Evolutionary conservation across 495 filamentous ascomycete species (phyloP).

Genomic region (Bacidia gigantensis): DNA sequence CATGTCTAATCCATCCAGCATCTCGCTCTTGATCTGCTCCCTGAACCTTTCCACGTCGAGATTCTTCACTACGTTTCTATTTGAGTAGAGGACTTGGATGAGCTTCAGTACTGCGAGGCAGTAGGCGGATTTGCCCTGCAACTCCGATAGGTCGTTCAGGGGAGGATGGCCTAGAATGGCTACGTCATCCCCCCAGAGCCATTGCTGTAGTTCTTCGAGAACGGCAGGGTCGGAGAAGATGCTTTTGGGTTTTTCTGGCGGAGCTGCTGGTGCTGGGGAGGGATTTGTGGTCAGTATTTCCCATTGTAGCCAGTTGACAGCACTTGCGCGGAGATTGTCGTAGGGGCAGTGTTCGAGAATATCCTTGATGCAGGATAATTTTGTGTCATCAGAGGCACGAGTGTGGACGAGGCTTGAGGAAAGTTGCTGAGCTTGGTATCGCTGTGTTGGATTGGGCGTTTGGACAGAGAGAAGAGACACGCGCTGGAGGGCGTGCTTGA

Average conservation of each 20-base stretch:
- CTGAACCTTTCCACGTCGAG: background rate
- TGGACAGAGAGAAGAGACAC: slow-evolving; percentile 53
- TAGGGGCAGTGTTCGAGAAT: slow-evolving; percentile 67
- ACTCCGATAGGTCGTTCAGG: background rate
- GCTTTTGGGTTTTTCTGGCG: background rate
- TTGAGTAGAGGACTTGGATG: slow-evolving; percentile 33
- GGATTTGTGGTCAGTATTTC: background rate
- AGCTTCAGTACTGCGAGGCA: slow-evolving; percentile 35
- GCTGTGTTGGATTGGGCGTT: slow-evolving; percentile 48
- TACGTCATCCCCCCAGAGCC: background rate
- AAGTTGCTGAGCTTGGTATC: slow-evolving; percentile 62
- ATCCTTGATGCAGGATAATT: slow-evolving; percentile 64
- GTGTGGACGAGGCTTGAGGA: slow-evolving; percentile 59
- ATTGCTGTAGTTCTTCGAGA: background rate
- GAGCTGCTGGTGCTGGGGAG: background rate
- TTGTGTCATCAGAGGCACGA: slow-evolving; percentile 54
- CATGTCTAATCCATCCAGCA: background rate
- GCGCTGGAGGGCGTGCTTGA: slow-evolving; percentile 44
- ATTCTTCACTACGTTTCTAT: background rate
- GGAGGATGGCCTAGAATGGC: background rate
- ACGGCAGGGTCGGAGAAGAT: background rate
- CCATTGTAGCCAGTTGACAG: slow-evolving; percentile 51
- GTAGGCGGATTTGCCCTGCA: slow-evolving; percentile 25
- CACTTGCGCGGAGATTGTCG: slow-evolving; percentile 63
- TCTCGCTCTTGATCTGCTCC: background rate